Evolutionary conservation across 208 protist genomes (phyloP).

Genomic region (Eutreptiella sp.): DNA sequence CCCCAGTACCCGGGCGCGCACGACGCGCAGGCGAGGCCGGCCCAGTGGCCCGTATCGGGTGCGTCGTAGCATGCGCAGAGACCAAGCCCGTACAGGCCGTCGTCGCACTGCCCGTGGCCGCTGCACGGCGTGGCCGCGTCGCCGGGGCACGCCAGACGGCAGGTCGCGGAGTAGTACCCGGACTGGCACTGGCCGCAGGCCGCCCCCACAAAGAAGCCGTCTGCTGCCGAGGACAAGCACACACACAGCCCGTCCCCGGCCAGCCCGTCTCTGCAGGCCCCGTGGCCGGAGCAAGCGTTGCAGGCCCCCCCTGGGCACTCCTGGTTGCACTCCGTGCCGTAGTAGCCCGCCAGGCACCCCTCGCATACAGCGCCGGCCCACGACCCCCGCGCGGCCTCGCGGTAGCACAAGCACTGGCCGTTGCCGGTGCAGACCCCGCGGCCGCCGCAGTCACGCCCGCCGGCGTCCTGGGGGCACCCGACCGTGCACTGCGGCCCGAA

Average conservation of each 20-base stretch:
- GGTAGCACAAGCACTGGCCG: constrained; percentile 15
- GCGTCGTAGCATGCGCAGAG: not conserved
- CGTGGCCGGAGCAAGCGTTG: constrained; percentile 2
- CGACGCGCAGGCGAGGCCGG: constrained; percentile 9
- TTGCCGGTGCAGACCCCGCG: constrained; percentile 24
- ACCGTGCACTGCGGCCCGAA: not conserved
- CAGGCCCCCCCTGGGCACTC: not conserved
- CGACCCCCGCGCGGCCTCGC: not conserved
- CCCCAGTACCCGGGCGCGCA: constrained; percentile 2
- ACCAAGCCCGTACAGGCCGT: not conserved
- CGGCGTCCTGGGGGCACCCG: not conserved
- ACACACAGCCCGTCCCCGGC: constrained; percentile 1
- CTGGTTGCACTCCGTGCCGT: constrained; percentile 22
- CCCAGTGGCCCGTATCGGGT: constrained; percentile 13
- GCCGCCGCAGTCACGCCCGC: not conserved
- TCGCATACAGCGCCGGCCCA: constrained; percentile 4
- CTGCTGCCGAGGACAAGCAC: not conserved
- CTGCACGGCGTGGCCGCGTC: not conserved
- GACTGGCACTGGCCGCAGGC: constrained; percentile 2
- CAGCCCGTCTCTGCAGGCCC: constrained; percentile 7
- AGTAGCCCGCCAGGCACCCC: constrained; percentile 15
- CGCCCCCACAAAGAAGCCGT: not conserved
- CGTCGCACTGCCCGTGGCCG: constrained; percentile 9
- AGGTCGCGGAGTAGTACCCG: not conserved
- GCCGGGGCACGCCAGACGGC: not conserved